These are phyloP conservation scores for Fusarium coicis DNA, from an alignment of 2,329 filamentous ascomycete species.

Conservation along the genomic window DNA sequence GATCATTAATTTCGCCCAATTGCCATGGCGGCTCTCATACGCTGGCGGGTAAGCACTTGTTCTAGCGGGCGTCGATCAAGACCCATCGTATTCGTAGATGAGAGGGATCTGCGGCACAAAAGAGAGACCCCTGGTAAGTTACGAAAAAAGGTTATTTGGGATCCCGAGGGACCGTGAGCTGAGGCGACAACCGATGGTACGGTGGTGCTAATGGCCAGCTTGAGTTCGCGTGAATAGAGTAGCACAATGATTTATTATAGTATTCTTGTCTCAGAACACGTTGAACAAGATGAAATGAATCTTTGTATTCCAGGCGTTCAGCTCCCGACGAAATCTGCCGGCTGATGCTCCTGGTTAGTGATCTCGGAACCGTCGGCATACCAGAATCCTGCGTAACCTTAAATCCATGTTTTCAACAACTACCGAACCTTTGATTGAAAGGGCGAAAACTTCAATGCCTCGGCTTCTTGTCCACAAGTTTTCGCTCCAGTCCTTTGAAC, in stretches of 20 bases:
- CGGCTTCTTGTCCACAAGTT: background rate
- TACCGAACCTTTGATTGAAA: fast-evolving
- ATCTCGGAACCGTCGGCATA: background rate
- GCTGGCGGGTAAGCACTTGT: background rate
- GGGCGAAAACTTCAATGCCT: background rate
- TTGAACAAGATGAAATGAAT: fast-evolving
- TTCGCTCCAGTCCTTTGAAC: background rate
- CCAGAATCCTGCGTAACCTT: background rate
- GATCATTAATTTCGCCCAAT: background rate
- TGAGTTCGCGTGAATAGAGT: background rate
- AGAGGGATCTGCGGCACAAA: background rate
- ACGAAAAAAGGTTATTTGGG: background rate
- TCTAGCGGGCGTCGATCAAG: background rate
- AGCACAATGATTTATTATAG: fast-evolving
- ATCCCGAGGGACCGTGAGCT: background rate
- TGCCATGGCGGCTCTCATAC: background rate
- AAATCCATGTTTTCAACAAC: background rate
- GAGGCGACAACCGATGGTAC: background rate
- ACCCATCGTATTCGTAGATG: background rate
- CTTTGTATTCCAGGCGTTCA: fast-evolving
- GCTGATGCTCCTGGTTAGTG: background rate
- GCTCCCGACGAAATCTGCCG: too few relatives aligned
- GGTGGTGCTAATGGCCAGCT: fast-evolving
- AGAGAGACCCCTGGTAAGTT: background rate
- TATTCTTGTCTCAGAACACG: fast-evolving